Evolutionary conservation across 2,329 filamentous ascomycete species (phyloP), one percentile per base, ranked within the genome.

Genomic region (Nannizziopsis barbatae): DNA sequence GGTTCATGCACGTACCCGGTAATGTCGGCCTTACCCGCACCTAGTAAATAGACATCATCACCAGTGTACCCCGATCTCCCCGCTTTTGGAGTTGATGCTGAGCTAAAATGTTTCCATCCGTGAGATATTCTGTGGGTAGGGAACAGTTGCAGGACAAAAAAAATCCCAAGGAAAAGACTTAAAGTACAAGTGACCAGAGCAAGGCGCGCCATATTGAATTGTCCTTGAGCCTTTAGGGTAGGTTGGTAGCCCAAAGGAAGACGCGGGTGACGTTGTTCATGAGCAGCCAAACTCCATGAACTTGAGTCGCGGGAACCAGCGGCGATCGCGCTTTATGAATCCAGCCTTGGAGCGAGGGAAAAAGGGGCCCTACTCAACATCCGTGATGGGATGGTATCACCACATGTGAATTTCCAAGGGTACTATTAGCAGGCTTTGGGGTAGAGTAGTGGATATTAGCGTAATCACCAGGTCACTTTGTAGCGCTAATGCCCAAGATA

Each of bases 21-120:
- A 56, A 86, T 82, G 62, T 86, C 82, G 9, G 77, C 81, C 62
- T 83, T 85, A 20, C 81, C 82, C 17, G 82, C 79, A 17, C 82
- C 82, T 15, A 86, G 64, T 6, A 84, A 62, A 58, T 83, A 84
- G 35, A 73, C 65, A 44, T 67, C 65, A 50, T 70, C 65, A 45
- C 48, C 47, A 9, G 51, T 51, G 12, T 52, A 48, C 7, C 46
- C 55, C 5, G 58, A 50, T 40, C 59, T 56, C 42, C 55, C 55
- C 10, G 45, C 14, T 46, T 51, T 49, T 10, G 32, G 40, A 15
- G 9, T 49, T 1, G 40, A 36, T 9, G 44, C 12, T 22, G 41
- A 47, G 15, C 14, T 30, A 33, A 40, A 42, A 18, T 27, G 36
- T 42, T 32, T 47, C 11, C 17, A 35, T 10, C 38, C 39, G 14